Evolutionary conservation across 805 yeast species (phyloP).

Genomic region (Saturnispora galanensis): DNA sequence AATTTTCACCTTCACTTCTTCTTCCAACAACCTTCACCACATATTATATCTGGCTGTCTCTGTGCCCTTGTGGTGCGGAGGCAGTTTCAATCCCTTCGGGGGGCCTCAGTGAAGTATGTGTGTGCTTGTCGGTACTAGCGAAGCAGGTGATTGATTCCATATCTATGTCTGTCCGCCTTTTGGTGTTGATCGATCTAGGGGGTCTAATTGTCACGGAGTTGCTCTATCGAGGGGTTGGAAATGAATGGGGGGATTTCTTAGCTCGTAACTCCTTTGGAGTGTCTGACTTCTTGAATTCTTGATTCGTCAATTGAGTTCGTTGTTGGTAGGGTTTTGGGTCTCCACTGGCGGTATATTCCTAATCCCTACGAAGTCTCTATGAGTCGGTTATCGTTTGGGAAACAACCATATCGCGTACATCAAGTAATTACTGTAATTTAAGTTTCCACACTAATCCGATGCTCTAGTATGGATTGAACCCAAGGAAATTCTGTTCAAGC

Average conservation of each 20-base stretch:
- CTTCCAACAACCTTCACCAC: conserved; percentile 34
- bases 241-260: conserved; percentile 32
- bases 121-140: conserved; percentile 30
- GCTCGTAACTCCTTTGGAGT: conserved; percentile 6
- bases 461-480: no score
- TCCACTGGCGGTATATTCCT: conserved; percentile 96
- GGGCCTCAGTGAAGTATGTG: conserved; percentile 20
- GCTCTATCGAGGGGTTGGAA: conserved; percentile 98
- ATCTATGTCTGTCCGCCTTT: conserved; percentile 20
- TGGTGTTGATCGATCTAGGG: conserved; percentile 25
- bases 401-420: conserved; percentile 99
- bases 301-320: conserved; percentile 48
- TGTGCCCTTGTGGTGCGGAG: conserved; percentile 4
- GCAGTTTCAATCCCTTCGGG: conserved; percentile 11
- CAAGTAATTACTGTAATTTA: background rate
- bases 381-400: conserved; percentile 97
- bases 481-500: no score
- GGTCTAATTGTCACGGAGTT: conserved; percentile 53
- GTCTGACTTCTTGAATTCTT: conserved; percentile 16
- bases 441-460: background rate
- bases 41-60: conserved; percentile 17
- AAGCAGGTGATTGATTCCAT: conserved; percentile 23
- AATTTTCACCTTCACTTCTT: background rate
- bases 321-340: conserved; percentile 32
- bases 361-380: conserved; percentile 86